Evolutionary conservation across 176 grass and related monocot species (phyloP).

Genomic region (Lolium perenne): DNA sequence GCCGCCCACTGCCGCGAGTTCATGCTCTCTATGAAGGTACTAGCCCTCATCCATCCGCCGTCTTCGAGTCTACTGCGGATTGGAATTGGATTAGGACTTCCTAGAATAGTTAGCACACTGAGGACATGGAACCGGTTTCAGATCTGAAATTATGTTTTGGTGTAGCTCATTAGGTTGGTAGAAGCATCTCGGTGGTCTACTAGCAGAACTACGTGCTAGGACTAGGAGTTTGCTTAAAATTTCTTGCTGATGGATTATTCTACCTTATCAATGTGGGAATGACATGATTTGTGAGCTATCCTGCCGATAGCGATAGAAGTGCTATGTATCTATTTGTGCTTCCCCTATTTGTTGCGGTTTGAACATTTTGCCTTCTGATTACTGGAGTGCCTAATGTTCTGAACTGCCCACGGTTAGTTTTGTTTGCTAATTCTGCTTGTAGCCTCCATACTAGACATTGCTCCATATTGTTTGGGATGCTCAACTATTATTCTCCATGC

Average conservation of each 20-base stretch:
- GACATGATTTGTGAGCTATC: neutral
- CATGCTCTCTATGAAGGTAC: constrained; percentile 87
- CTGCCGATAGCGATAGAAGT: neutral
- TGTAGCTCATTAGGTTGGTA: neutral
- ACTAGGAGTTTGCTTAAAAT: neutral
- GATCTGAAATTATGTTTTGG: constrained; percentile 1
- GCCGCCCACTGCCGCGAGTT: constrained; percentile 75
- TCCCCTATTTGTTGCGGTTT: too few relatives aligned
- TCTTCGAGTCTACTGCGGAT: neutral
- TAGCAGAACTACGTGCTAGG: neutral
- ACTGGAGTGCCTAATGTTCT: neutral
- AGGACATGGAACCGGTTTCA: neutral
- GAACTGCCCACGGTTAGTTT: neutral
- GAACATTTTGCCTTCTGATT: neutral
- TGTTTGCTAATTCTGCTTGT: neutral
- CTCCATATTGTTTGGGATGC: neutral
- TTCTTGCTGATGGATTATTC: neutral
- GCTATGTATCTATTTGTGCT: neutral
- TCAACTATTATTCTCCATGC: neutral
- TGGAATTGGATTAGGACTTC: neutral
- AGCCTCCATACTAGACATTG: neutral
- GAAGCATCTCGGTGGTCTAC: neutral
- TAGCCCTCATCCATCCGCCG: neutral
- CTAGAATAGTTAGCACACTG: neutral
- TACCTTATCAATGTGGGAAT: neutral